A percentile compares a stretch with the other conserved stretches of the same genome.
These are phyloP conservation scores for Monarda citriodora DNA, from an alignment of 305 asterid species.

Conservation along the genomic window DNA sequence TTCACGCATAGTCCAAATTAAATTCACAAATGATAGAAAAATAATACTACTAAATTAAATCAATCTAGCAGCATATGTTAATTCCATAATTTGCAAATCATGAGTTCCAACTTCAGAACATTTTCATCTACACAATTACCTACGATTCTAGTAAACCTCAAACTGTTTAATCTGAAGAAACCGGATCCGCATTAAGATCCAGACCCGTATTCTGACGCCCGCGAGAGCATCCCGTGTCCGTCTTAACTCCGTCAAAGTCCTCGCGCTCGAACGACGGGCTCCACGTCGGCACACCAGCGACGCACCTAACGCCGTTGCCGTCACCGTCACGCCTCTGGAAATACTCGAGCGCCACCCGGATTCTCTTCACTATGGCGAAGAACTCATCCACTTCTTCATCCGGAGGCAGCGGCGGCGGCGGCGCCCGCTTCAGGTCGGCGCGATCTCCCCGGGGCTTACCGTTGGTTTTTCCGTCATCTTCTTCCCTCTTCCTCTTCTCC, in stretches of 20 bases:
- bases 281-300: slow-evolving; percentile 26
- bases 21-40: background rate
- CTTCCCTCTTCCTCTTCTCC: slow-evolving; percentile 44
- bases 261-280: slow-evolving; percentile 32
- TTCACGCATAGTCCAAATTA: background rate
- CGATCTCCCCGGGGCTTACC: slow-evolving; percentile 15
- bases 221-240: slow-evolving; percentile 8
- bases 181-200: slow-evolving; percentile 56
- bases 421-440: slow-evolving; percentile 14
- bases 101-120: too few species aligned
- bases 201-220: slow-evolving; percentile 13
- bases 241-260: slow-evolving; percentile 34
- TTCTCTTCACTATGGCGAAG: slow-evolving; percentile 47
- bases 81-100: background rate
- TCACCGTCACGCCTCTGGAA: slow-evolving; percentile 36
- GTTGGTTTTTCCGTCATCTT: slow-evolving; percentile 11
- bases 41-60: background rate
- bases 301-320: background rate
- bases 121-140: background rate
- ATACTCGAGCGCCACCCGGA: slow-evolving; percentile 49
- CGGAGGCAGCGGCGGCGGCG: slow-evolving; percentile 15
- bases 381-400: slow-evolving; percentile 77
- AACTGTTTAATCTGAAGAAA: slow-evolving; percentile 16
- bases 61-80: background rate
- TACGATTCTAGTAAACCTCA: background rate